A percentile compares a stretch with the other conserved stretches of the same genome.
Evolutionary conservation across 2,329 filamentous ascomycete species (phyloP).

Genomic region (Alternaria solani): DNA sequence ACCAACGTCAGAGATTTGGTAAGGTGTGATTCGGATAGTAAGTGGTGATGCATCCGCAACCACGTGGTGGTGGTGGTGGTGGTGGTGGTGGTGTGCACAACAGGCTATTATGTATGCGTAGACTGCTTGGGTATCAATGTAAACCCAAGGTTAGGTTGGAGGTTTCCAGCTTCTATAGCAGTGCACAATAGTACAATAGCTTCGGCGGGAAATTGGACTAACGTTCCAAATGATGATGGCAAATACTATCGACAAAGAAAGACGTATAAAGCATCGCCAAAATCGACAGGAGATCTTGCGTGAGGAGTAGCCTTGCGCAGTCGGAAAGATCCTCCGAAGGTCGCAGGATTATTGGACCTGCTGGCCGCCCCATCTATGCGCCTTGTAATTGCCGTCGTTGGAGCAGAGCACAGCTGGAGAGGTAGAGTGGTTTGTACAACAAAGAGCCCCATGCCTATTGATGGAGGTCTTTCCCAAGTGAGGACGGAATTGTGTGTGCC

Average conservation of each 20-base stretch:
- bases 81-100: neutral
- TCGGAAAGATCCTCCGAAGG: neutral
- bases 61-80: neutral
- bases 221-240: neutral
- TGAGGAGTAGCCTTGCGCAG: neutral
- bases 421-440: neutral
- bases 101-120: neutral
- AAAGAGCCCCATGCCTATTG: neutral
- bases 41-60: neutral
- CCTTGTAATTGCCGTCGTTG: neutral
- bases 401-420: neutral
- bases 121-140: neutral
- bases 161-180: neutral
- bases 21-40: neutral
- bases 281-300: neutral
- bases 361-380: neutral
- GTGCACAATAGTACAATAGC: neutral
- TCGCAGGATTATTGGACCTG: neutral
- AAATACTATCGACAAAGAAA: neutral
- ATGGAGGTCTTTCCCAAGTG: neutral
- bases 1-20: neutral
- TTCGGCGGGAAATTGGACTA: neutral
- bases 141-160: neutral
- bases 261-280: neutral
- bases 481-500: neutral